These are phyloP conservation scores for Ajuga chamaepitys DNA, from an alignment of 257 asterid species.

Conservation along the genomic window DNA sequence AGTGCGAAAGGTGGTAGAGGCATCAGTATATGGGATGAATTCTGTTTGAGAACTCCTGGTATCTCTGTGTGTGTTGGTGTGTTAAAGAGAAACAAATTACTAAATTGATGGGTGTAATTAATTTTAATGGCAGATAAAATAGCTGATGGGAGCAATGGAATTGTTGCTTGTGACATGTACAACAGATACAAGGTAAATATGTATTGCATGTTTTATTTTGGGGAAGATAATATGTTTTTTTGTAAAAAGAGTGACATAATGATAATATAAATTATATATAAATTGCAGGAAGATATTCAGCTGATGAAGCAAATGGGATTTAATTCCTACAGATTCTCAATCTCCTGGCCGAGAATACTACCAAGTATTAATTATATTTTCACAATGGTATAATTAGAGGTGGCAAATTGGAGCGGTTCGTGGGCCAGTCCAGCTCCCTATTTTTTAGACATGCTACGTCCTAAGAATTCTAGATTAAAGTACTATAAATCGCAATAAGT, in stretches of 20 bases:
- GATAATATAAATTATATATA: not conserved
- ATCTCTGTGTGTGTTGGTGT: not conserved
- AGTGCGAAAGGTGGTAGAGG: slow-evolving; percentile 16
- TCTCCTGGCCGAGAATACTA: slow-evolving; percentile 23
- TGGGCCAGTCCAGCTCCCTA: too few species aligned
- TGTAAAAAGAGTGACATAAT: too few species aligned
- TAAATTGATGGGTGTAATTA: not conserved
- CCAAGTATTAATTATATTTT: slow-evolving; percentile 12
- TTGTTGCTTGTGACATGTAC: slow-evolving; percentile 19
- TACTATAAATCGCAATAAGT: too few species aligned
- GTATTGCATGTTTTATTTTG: not conserved
- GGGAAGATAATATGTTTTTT: too few species aligned
- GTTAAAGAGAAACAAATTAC: not conserved
- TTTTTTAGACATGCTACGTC: too few species aligned
- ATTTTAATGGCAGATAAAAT: slow-evolving; percentile 9
- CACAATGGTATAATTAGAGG: too few species aligned
- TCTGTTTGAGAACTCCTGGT: slow-evolving; percentile 5
- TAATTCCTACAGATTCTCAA: slow-evolving; percentile 17
- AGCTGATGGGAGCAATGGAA: slow-evolving; percentile 15
- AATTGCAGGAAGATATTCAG: slow-evolving; percentile 25
- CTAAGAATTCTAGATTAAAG: too few species aligned
- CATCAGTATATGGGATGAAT: slow-evolving; percentile 18
- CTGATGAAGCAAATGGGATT: slow-evolving; percentile 25
- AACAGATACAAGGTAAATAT: slow-evolving; percentile 15
- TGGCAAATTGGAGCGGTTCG: too few species aligned